Conservation (phyloP, 495 filamentous ascomycete species). For the Clavariopsis aquatica region DNA sequence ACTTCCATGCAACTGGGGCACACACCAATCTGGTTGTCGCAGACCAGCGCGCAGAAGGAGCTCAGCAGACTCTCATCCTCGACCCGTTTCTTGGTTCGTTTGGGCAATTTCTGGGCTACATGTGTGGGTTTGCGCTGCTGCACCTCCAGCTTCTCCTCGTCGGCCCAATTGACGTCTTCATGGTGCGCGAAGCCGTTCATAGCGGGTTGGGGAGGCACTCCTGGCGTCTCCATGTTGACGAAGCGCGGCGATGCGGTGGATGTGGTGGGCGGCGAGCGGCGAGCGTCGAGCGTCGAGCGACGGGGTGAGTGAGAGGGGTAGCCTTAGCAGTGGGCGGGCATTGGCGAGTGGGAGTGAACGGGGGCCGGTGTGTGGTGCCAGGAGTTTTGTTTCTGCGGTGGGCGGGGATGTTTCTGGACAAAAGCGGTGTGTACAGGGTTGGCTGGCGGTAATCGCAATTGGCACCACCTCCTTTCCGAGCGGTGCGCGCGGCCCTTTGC, state of each 20-base stretch:
- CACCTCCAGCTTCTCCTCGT: neutral
- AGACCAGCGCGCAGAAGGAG: constrained; percentile 33
- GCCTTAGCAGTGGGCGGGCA: constrained; percentile 11
- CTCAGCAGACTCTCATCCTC: constrained; percentile 36
- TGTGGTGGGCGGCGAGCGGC: neutral
- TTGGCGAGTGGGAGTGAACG: constrained; percentile 1
- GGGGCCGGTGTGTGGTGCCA: neutral
- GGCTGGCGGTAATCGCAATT: neutral
- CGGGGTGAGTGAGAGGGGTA: neutral
- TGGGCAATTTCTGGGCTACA: neutral
- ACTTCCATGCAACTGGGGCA: neutral
- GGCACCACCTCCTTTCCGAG: neutral
- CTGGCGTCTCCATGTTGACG: constrained; percentile 11
- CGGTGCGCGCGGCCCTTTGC: neutral
- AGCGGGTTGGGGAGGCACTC: constrained; percentile 11
- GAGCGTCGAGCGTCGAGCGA: too few species aligned
- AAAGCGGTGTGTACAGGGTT: constrained; percentile 18
- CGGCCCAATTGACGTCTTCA: constrained; percentile 21
- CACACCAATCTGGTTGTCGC: constrained; percentile 42
- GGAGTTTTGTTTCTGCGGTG: constrained; percentile 16
- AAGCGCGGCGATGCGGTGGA: neutral
- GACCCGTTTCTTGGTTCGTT: constrained; percentile 13
- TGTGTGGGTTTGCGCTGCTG: neutral
- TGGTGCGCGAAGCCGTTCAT: constrained; percentile 6
- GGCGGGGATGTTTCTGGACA: constrained; percentile 20